Evolutionary conservation across 2,329 filamentous ascomycete species (phyloP).

Genomic region (Sporothrix pseudoabietina): DNA sequence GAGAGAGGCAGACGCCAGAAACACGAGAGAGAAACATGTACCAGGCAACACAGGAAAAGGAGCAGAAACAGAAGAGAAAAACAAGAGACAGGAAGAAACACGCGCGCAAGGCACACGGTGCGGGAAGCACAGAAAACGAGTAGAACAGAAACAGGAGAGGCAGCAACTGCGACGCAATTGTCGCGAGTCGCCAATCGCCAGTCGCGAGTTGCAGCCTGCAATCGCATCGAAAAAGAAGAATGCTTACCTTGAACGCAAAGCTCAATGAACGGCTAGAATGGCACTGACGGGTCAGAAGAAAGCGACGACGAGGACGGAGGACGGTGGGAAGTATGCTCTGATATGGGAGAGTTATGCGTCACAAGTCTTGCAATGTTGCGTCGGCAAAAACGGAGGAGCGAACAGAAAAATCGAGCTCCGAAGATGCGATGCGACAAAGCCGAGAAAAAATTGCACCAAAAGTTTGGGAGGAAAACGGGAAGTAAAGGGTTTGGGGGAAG

Average conservation of each 20-base stretch:
- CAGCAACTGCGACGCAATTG: background rate
- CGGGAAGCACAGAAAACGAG: background rate
- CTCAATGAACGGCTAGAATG: conserved; percentile 8
- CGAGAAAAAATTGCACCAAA: conserved; percentile 20
- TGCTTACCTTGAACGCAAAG: conserved; percentile 17
- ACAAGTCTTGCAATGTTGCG: background rate
- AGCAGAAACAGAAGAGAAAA: background rate
- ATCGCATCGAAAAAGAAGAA: background rate
- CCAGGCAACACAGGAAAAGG: background rate
- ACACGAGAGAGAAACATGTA: background rate
- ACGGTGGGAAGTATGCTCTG: background rate
- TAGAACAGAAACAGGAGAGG: background rate
- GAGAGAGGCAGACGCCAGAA: background rate
- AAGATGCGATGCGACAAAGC: conserved; percentile 28
- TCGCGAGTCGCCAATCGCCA: background rate
- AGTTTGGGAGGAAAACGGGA: conserved; percentile 21
- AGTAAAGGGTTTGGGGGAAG: background rate
- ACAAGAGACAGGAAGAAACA: background rate
- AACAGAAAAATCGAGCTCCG: conserved; percentile 23
- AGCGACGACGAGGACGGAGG: background rate
- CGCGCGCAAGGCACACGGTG: background rate
- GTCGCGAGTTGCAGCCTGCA: background rate
- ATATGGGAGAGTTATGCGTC: background rate
- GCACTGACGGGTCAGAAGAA: conserved; percentile 6
- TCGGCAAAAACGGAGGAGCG: conserved; percentile 18